Evolutionary conservation across 73 alveolate species (phyloP), one percentile per base, ranked within the genome.

Genomic region (Symbiodinium pilosum): DNA sequence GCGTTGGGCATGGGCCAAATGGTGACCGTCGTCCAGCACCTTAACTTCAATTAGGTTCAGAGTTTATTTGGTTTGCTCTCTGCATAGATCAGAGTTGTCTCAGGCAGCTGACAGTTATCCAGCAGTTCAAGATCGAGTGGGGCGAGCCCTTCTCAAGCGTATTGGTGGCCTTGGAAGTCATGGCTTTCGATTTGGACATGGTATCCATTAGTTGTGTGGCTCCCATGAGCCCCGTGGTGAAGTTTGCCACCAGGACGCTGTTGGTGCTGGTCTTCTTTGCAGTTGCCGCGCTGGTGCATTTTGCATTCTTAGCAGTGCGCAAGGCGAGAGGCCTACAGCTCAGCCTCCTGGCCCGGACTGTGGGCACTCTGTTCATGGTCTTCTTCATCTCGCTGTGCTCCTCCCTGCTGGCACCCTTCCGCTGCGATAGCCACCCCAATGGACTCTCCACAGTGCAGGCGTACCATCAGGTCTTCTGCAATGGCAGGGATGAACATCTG

Each of bases 11-110:
- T 88, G 95, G 95, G 95, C 44, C 95, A 88, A 30, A 88, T 88
- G 95, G 95, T 88, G 68, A 88, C 95, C 5, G 95, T 88, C 44
- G 95, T 88, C 51, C 95, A 88, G 75, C 95, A 40, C 54, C 95
- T 88, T 69, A 68, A 43, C 59, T 14, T 47, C 21, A 47, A 14
- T 6, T 47, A 6, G 59, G 6, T 47, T 47, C 14, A 14, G 14
- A 9, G 59, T 47, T 47, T 47, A 9, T 47, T 6, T 47, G 59
- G 59, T 47, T 47, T 14, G 21, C 59, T 6, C 14, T 47, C 59
- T 47, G 59, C 59, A 6, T 47, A 47, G 59, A 47, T 47, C 59
- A 47, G 14, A 47, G 59, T 6, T 47, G 59, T 47, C 59, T 47
- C 14, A 64, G 81, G 81, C 81, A 64, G 81, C 81, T 64, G 39